These are phyloP conservation scores for Copromyces sp. DNA, from an alignment of 495 filamentous ascomycete species.

Conservation along the genomic window DNA sequence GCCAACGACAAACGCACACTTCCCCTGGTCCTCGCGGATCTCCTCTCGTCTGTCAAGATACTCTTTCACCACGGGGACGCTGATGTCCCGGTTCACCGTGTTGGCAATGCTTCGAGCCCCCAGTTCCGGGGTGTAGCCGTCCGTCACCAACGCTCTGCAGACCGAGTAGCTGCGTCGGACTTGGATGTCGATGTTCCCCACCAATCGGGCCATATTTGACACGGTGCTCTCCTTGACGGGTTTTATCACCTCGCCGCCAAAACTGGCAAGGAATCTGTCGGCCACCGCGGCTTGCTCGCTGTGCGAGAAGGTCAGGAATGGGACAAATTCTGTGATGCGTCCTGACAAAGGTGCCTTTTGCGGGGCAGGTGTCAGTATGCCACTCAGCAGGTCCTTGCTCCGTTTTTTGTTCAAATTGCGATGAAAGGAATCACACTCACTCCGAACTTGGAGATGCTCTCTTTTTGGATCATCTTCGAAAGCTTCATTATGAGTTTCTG, in stretches of 20 bases:
- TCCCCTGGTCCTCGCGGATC: neutral
- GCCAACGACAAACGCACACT: neutral
- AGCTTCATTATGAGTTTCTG: conserved; percentile 17
- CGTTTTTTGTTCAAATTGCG: too few species aligned
- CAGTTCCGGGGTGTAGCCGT: conserved; percentile 27
- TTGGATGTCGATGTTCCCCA: conserved; percentile 23
- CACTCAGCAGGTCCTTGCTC: too few species aligned
- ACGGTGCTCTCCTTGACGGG: conserved; percentile 22
- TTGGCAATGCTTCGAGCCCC: conserved; percentile 29
- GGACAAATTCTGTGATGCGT: conserved; percentile 33
- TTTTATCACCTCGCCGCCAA: conserved; percentile 19
- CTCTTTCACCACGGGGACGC: neutral
- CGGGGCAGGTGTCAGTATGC: neutral
- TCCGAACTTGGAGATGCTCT: conserved; percentile 21
- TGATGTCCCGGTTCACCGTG: conserved; percentile 3
- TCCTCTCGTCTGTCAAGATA: neutral
- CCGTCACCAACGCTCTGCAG: conserved; percentile 24
- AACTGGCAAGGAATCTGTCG: conserved; percentile 34
- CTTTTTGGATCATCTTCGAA: conserved; percentile 19
- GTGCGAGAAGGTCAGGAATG: conserved; percentile 37
- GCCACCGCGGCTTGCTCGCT: conserved; percentile 35
- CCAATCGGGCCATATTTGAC: conserved; percentile 13
- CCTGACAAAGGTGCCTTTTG: conserved; percentile 27
- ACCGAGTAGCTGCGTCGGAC: conserved; percentile 26
- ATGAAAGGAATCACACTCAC: neutral